These are phyloP conservation scores for Ganoderma lucidum DNA, from an alignment of 1,284 basidiomycete species.

Conservation along the genomic window DNA sequence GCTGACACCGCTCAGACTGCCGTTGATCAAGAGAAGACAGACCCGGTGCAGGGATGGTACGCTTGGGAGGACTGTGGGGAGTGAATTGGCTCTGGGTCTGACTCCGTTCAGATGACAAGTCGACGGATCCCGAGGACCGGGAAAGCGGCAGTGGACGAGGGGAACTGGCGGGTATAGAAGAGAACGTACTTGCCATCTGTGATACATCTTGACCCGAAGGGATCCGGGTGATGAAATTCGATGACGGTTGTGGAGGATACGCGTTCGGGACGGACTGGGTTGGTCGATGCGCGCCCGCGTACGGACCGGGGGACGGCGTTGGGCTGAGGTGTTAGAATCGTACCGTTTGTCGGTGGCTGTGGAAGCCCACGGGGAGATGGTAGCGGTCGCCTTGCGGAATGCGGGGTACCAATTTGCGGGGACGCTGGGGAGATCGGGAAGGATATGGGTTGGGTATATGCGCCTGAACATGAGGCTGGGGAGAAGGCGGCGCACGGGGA, in stretches of 20 bases:
- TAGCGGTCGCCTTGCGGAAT: slow-evolving; percentile 32
- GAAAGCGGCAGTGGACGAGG: slow-evolving; percentile 38
- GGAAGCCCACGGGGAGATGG: slow-evolving; percentile 32
- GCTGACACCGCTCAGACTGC: slow-evolving; percentile 24
- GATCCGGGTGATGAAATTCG: slow-evolving; percentile 6
- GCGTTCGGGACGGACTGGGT: slow-evolving; percentile 28
- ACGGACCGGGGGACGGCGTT: slow-evolving; percentile 25
- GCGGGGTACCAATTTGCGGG: slow-evolving; percentile 23
- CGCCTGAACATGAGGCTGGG: slow-evolving; percentile 20
- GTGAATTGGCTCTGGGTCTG: slow-evolving; percentile 17
- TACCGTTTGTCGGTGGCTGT: slow-evolving; percentile 14
- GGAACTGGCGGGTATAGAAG: slow-evolving; percentile 25
- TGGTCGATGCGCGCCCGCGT: slow-evolving; percentile 27
- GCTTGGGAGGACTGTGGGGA: slow-evolving; percentile 34
- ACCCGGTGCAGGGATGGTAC: slow-evolving; percentile 24
- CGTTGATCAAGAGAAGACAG: slow-evolving; percentile 4
- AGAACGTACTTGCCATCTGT: slow-evolving; percentile 23
- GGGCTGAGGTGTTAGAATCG: slow-evolving; percentile 25
- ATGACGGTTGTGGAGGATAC: slow-evolving; percentile 10
- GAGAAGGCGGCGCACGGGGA: slow-evolving; percentile 23
- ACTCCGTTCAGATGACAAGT: slow-evolving; percentile 28
- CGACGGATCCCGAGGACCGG: slow-evolving; percentile 33
- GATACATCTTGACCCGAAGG: slow-evolving; percentile 18
- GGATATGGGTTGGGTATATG: slow-evolving; percentile 27
- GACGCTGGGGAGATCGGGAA: slow-evolving; percentile 31